Evolutionary conservation across 495 filamentous ascomycete genomes (phyloP), one percentile per base, ranked within the genome.

Genomic region (Aspergillus sclerotioniger): DNA sequence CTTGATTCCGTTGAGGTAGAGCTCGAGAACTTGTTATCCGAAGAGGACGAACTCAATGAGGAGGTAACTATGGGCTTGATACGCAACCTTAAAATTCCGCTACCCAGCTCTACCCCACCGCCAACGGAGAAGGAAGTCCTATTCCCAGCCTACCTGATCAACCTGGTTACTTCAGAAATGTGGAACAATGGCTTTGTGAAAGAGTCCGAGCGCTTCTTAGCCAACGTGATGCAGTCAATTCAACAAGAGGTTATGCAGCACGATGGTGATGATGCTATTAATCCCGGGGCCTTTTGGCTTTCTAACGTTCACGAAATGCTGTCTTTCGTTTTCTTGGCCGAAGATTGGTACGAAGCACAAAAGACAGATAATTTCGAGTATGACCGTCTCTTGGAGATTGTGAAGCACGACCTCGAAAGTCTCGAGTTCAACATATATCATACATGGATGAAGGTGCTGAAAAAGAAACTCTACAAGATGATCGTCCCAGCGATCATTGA

Each of bases 161-260:
- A 99, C 72, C 84, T 99, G 31, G 94, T 99, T 47, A 99, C 94
- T 13, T 96, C 91, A 12, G 94, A 99, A 75, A 99, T 99, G 94
- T 99, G 94, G 94, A 99, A 99, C 79, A 99, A 99, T 66, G 94
- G 94, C 25, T 99, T 96, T 69, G 95, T 99, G 61, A 98, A 99
- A 78, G 94, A 99, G 76, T 98, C 94, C 20, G 94, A 99, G 75
- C 89, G 92, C 55, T 99, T 99, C 80, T 78, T 99, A 54, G 94
- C 94, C 56, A 99, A 98, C 69, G 93, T 99, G 63, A 99, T 99
- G 94, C 94, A 98, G 70, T 95, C 90, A 17, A 96, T 99, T 64
- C 94, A 99, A 68, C 93, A 97, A 68, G 94, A 98, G 68, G 94
- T 99, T 50, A 98, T 98, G 95, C 89, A 96, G 62, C 90, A 97